Conservation (phyloP, 2,329 filamentous ascomycete species). For the Fusarium succisae region DNA sequence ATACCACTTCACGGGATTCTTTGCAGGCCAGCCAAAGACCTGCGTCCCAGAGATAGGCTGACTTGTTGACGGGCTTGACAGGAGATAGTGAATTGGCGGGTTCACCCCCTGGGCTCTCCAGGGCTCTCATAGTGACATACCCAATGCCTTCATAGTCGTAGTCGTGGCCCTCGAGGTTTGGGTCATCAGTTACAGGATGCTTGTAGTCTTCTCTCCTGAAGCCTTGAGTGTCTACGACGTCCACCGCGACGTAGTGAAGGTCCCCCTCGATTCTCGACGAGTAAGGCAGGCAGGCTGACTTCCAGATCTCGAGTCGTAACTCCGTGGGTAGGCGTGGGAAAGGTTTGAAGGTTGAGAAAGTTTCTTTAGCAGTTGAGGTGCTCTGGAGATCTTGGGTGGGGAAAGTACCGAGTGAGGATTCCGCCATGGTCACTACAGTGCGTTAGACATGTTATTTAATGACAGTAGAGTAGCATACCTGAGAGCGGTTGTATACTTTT, state of each 20-base stretch:
- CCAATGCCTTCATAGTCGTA: neutral
- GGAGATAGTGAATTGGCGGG: neutral
- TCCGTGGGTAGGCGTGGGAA: neutral
- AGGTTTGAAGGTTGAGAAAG: neutral
- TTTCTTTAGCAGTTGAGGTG: neutral
- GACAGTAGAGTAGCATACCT: neutral
- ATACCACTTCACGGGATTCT: neutral
- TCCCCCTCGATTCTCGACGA: neutral
- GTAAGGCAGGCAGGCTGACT: neutral
- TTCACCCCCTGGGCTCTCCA: neutral
- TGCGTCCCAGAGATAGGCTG: conserved; percentile 10
- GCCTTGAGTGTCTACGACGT: neutral
- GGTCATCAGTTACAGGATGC: neutral
- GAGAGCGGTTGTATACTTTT: neutral
- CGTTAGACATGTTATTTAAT: neutral
- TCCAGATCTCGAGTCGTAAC: neutral
- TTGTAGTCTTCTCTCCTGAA: neutral
- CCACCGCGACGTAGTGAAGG: neutral
- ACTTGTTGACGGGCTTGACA: neutral
- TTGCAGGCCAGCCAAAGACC: conserved; percentile 12
- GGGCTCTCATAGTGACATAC: neutral
- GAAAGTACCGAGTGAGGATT: neutral
- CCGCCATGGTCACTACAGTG: neutral
- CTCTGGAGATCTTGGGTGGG: neutral
- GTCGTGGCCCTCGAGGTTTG: neutral